A percentile compares a stretch with the other conserved stretches of the same genome.
phyloP scores from a whole-genome alignment of 2,329 filamentous ascomycete species.

The Fusarium nodosum region DNA sequence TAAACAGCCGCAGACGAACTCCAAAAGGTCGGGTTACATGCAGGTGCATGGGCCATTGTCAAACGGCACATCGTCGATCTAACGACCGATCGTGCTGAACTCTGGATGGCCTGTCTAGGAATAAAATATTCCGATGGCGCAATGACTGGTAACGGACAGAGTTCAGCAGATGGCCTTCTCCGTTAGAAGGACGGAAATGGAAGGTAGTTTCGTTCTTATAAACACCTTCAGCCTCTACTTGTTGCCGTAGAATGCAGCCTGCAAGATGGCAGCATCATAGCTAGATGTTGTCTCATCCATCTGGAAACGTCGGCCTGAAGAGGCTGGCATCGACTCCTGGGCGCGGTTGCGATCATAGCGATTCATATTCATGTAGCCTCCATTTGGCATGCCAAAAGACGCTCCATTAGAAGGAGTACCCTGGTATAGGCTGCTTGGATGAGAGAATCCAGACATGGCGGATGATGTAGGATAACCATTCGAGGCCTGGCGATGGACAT shows the following conservation, averaged over 20 bases:
- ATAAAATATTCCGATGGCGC: conserved; percentile 15
- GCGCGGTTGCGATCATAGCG: conserved; percentile 35
- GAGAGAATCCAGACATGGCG: conserved; percentile 58
- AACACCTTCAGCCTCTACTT: conserved; percentile 35
- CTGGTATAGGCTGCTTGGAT: conserved; percentile 65
- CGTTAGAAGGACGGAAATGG: background rate
- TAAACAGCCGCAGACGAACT: conserved; percentile 9
- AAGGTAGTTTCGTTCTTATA: conserved; percentile 1
- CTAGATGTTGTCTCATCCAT: conserved; percentile 53
- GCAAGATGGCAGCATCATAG: conserved; percentile 55
- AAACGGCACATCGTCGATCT: background rate
- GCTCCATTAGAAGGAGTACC: conserved; percentile 58
- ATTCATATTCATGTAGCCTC: conserved; percentile 30
- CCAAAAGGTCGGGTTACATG: conserved; percentile 9
- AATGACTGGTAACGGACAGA: conserved; percentile 4
- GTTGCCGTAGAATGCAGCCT: conserved; percentile 52
- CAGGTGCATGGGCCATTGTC: conserved; percentile 5
- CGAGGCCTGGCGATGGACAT: conserved; percentile 34
- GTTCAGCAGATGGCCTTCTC: conserved; percentile 1
- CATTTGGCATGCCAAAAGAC: conserved; percentile 32
- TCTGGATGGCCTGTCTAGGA: conserved; percentile 35
- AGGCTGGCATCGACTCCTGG: conserved; percentile 35
- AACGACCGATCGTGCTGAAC: conserved; percentile 4
- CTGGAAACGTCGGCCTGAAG: conserved; percentile 48
- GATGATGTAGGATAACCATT: conserved; percentile 48